These are phyloP conservation scores for Wallacemonas sp. DNA, from an alignment of 208 protist genomes.

Conservation along the genomic window DNA sequence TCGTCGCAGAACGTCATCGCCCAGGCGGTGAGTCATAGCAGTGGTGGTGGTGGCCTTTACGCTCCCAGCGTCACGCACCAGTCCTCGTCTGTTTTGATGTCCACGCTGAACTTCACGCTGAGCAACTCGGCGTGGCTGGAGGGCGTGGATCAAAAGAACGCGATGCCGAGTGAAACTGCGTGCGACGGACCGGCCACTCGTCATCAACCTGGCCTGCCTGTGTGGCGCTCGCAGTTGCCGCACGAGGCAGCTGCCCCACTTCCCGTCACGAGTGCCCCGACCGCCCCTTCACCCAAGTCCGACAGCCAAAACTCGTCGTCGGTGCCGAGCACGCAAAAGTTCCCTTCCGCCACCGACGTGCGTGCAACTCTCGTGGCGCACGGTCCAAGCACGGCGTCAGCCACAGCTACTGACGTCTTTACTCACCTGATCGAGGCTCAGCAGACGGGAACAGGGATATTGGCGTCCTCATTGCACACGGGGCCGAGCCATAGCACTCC, in stretches of 20 bases:
- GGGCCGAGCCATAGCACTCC: no score
- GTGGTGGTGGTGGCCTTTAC: no score
- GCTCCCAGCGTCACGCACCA: no score
- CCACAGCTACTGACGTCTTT: no score
- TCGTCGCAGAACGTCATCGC: neutral
- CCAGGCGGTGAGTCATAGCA: no score
- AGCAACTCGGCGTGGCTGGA: slow-evolving; percentile 13
- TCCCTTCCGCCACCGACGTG: neutral
- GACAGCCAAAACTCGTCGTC: no score
- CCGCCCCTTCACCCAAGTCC: no score
- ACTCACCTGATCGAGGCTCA: no score
- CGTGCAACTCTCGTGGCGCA: neutral
- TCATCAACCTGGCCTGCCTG: neutral
- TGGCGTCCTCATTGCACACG: no score
- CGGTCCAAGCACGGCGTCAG: no score
- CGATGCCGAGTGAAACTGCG: neutral
- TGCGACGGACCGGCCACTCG: no score
- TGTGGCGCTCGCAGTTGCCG: neutral
- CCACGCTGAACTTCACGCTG: slow-evolving; percentile 6
- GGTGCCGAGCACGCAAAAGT: neutral
- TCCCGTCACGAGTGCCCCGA: neutral
- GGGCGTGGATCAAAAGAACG: neutral
- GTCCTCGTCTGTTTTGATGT: neutral
- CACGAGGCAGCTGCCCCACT: neutral
- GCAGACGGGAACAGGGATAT: no score